Conservation (phyloP, 495 filamentous ascomycete genomes). For the Penicillium manginii region DNA sequence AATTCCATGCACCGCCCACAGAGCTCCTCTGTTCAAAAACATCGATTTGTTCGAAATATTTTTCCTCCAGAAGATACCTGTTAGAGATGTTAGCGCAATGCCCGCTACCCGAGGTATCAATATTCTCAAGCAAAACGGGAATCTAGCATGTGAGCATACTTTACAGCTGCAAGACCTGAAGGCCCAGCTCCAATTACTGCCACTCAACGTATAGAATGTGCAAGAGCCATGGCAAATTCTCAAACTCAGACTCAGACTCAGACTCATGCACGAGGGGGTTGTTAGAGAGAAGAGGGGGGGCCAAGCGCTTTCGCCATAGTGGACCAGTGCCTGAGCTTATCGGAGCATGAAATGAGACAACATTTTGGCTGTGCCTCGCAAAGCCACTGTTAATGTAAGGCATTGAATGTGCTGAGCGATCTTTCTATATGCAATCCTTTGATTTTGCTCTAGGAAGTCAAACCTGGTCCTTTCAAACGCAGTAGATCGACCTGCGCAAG, state of each 20-base stretch:
- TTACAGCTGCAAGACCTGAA: constrained; percentile 46
- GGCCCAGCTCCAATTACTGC: constrained; percentile 53
- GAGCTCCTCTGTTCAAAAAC: constrained; percentile 79
- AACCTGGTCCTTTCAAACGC: background rate
- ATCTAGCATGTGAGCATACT: constrained; percentile 29
- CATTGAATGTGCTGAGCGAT: background rate
- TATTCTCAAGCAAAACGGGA: background rate
- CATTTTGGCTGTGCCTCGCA: background rate
- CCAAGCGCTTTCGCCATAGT: constrained; percentile 28
- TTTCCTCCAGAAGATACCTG: constrained; percentile 77
- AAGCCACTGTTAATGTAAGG: background rate
- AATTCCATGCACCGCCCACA: constrained; percentile 85
- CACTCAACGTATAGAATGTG: constrained; percentile 38
- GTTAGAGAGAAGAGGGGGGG: constrained; percentile 5
- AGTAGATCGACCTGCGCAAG: background rate
- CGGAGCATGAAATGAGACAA: background rate
- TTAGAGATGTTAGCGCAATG: constrained; percentile 9
- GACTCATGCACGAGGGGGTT: constrained; percentile 7
- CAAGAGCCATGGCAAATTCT: constrained; percentile 23
- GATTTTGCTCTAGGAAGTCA: background rate
- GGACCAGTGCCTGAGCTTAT: constrained; percentile 18
- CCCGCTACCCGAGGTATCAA: background rate
- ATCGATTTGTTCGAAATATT: constrained; percentile 68
- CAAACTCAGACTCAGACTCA: background rate
- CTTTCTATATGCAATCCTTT: background rate